A percentile compares a stretch with the other conserved stretches of the same genome.
Evolutionary conservation across 495 filamentous ascomycete species (phyloP).

Genomic region (Podospora comata): DNA sequence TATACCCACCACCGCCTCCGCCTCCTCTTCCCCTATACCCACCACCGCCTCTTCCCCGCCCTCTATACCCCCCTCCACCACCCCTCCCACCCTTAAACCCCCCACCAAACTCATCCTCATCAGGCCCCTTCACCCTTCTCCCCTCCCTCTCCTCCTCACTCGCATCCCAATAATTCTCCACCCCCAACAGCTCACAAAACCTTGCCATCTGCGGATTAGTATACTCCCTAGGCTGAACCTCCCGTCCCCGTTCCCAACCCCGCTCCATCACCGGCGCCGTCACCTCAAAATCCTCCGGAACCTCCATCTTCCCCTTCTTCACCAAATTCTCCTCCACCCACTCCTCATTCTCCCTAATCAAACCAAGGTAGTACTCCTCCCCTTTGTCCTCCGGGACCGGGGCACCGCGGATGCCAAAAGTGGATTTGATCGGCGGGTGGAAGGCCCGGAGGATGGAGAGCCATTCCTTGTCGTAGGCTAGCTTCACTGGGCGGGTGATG

Average conservation of each 20-base stretch:
- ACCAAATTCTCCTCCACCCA: slow-evolving; percentile 81
- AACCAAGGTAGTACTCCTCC: slow-evolving; percentile 57
- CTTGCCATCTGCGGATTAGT: slow-evolving; percentile 73
- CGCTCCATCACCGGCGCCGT: slow-evolving; percentile 70
- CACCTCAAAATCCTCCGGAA: slow-evolving; percentile 73
- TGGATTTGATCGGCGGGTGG: slow-evolving; percentile 48
- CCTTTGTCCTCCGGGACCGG: slow-evolving; percentile 53
- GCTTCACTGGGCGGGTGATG: slow-evolving; percentile 33
- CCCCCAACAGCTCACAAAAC: slow-evolving; percentile 75
- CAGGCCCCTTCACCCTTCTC: slow-evolving; percentile 45
- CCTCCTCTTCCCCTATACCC: neutral
- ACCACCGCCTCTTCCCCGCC: slow-evolving; percentile 15
- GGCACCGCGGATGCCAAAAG: slow-evolving; percentile 54
- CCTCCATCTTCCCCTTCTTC: slow-evolving; percentile 50
- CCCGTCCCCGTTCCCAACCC: slow-evolving; percentile 29
- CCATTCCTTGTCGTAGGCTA: slow-evolving; percentile 92
- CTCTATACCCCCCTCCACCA: slow-evolving; percentile 33
- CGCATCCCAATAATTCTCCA: slow-evolving; percentile 72
- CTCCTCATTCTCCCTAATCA: slow-evolving; percentile 59
- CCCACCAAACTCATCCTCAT: slow-evolving; percentile 25
- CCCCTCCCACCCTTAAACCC: slow-evolving; percentile 20
- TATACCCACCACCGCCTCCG: neutral
- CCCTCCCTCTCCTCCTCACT: slow-evolving; percentile 63
- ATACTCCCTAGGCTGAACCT: slow-evolving; percentile 65
- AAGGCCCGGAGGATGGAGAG: slow-evolving; percentile 86